Evolutionary conservation across 2,329 filamentous ascomycete genomes (phyloP), one percentile per base, ranked within the genome.

Genomic region (Allantophomopsis lycopodina): DNA sequence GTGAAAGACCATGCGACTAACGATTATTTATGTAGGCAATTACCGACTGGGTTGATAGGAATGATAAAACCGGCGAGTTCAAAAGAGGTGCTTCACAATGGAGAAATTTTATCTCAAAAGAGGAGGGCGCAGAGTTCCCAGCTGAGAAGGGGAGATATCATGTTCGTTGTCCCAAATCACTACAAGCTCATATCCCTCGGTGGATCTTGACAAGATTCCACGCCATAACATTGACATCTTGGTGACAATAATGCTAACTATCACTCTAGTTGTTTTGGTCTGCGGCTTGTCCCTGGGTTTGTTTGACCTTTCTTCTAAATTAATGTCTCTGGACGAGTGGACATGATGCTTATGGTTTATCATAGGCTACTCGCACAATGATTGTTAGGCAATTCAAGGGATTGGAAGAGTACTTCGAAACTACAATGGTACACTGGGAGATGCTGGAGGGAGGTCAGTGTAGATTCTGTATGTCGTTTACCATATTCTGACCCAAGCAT

Each of bases 361-460:
- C 18, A 20, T 20, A 20, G 18, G 18, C 18, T 7, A 20, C 18
- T 4, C 79, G 91, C 34, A 81, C 86, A 0, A 68, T 96, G 48
- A 94, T 96, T 49, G 82, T 83, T 2, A 74, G 89, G 42, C 81
- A 86, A 58, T 71, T 98, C 53, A 98, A 96, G 66, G 91, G 89
- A 0, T 70, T 98, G 1, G 83, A 96, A 51, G 80, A 93, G 41
- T 71, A 91, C 48, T 79, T 98, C 49, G 69, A 71, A 15, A 56
- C 42, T 34, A 56, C 54, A 0, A 45, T 45, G 15, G 55, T 56
- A 11, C 55, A 56, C 35, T 56, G 54, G 89, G 80, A 94, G 52
- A 76, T 96, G 65, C 69, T 60, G 20, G 56, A 76, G 35, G 65
- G 68, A 23, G 76, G 63, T 64, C 11, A 32, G 39, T 18, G 10